A percentile compares a stretch with the other conserved stretches of the same genome.
Evolutionary conservation across 352 stramenopile species (phyloP).

Genomic region (Phytophthora lateralis): DNA sequence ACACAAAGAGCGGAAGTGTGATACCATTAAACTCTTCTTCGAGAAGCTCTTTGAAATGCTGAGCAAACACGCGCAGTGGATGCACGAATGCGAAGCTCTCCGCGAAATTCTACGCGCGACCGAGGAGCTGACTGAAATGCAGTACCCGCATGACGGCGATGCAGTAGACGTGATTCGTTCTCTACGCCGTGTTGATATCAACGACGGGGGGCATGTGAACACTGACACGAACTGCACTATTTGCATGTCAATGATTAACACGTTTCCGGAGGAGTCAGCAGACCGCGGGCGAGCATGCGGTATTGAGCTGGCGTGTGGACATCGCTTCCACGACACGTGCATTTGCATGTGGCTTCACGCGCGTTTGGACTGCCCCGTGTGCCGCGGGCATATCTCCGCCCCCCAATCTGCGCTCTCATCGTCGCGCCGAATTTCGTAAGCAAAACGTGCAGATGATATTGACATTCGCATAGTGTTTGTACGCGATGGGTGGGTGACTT

Average conservation of each 20-base stretch:
- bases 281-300: constrained; percentile 23
- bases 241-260: constrained; percentile 46
- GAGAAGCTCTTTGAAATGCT: constrained; percentile 51
- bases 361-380: constrained; percentile 69
- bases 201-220: neutral
- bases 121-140: constrained; percentile 51
- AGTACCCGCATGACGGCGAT: constrained; percentile 55
- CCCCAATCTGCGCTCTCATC: constrained; percentile 14
- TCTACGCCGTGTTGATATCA: constrained; percentile 41
- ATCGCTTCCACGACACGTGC: constrained; percentile 80
- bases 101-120: constrained; percentile 55
- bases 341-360: constrained; percentile 74
- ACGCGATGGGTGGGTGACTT: too few relatives aligned
- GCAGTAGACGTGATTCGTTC: constrained; percentile 49
- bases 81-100: constrained; percentile 54
- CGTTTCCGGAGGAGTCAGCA: constrained; percentile 6
- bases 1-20: constrained; percentile 58
- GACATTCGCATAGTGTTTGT: too few relatives aligned
- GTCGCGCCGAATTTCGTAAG: neutral
- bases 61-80: constrained; percentile 40
- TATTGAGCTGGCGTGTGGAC: constrained; percentile 54
- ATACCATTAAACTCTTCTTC: constrained; percentile 52
- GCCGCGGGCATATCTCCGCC: constrained; percentile 35
- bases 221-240: constrained; percentile 52
- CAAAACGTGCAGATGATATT: neutral